Conservation (phyloP, 2,329 filamentous ascomycete species). For the Fusarium nelsonii region DNA sequence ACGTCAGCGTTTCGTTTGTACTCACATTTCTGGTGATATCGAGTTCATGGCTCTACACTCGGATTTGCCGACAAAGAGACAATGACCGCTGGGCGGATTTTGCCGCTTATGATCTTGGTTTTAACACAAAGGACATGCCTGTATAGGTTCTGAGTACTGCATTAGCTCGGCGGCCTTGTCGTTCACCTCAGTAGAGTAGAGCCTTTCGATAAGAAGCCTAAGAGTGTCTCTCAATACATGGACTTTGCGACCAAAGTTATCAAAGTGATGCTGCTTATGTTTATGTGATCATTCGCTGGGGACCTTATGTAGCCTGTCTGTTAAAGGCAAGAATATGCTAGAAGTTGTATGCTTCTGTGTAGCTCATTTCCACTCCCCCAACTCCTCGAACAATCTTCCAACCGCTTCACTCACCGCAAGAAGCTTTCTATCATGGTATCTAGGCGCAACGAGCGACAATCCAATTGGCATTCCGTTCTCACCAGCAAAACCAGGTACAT, state of each 20-base stretch:
- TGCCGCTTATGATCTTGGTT: not conserved
- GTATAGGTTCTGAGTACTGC: not conserved
- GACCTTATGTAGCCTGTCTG: too few relatives aligned
- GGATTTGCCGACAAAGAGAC: not conserved
- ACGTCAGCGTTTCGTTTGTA: not conserved
- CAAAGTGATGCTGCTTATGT: too few relatives aligned
- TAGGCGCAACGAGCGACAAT: slow-evolving; percentile 26
- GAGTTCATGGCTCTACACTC: not conserved
- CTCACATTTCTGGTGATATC: not conserved
- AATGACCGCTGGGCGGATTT: not conserved
- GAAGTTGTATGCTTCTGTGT: too few relatives aligned
- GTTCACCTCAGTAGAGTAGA: too few relatives aligned
- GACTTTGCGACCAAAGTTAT: too few relatives aligned
- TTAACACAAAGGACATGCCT: not conserved
- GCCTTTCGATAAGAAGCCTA: too few relatives aligned
- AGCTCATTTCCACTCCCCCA: slow-evolving; percentile 3
- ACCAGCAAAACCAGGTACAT: slow-evolving; percentile 34
- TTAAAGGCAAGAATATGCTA: too few relatives aligned
- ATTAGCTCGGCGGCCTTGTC: too few relatives aligned
- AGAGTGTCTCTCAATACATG: too few relatives aligned
- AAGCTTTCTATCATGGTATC: slow-evolving; percentile 35
- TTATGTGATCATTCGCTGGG: too few relatives aligned
- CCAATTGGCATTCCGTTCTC: slow-evolving; percentile 37
- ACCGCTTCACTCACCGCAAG: slow-evolving; percentile 1
- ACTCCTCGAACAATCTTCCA: not conserved